Base-by-base conservation (phyloP, 78 protist genomes). In the Capsaspora owczarzaki region DNA sequence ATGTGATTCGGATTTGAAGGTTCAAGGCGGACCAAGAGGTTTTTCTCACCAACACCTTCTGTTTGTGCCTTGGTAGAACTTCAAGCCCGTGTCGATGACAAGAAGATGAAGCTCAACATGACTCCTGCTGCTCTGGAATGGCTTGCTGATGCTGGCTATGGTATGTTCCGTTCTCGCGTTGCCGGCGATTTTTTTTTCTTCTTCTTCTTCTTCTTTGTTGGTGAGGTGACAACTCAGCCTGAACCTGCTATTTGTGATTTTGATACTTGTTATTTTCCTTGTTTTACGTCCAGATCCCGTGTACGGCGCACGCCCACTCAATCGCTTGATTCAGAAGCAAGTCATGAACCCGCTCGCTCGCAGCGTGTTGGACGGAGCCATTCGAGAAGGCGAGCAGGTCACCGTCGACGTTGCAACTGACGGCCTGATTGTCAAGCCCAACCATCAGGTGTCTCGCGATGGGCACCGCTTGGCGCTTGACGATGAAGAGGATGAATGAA, bases 251-350 rank as follows among this genome's bases (percentile, higher is more conserved):
- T n/a, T n/a, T n/a, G n/a, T n/a, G n/a, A n/a, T n/a, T n/a, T n/a
- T n/a, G n/a, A n/a, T n/a, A n/a, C n/a, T n/a, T n/a, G n/a, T n/a
- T n/a, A 49, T 49, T 49, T 49, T 49, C 56, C 56, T 20, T 49
- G n/a, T 49, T 16, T 49, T 16, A 49, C 56, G n/a, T n/a, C n/a
- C 66, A 56, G 70, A 78, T 27, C 95, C 97, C 12, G 61, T 49
- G 8, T 94, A 85, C 70, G 99, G 99, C 63, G 99, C 97, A 10
- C 84, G 99, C 37, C 99, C 99, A 35, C 44, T 93, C 78, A 44
- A 89, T 31, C 83, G 99, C 42, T 94, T 76, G 85, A 0, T 97
- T 37, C 97, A 97, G 89, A 81, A 86, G 63, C 63, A 91, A 16
- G 38, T 96, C 37, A 91, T 92, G 56, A 95, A 98, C 5, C 81